Evolutionary conservation across 768 basidiomycete species (phyloP).

Genomic region (Suillus bovinus): DNA sequence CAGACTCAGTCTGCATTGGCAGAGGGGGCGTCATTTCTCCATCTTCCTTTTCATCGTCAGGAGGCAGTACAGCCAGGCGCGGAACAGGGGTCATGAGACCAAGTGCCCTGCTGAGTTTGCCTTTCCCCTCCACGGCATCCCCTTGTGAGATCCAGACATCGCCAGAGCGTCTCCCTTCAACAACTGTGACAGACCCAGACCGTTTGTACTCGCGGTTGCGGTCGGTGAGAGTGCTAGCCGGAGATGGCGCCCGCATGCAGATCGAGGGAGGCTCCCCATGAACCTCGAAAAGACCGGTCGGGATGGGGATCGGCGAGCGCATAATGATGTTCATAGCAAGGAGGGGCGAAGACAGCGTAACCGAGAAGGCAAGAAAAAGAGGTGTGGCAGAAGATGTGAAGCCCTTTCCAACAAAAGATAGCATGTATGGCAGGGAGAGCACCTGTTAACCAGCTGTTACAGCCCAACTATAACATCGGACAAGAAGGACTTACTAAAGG

Average conservation of each 20-base stretch:
- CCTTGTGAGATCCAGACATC: slow-evolving; percentile 76
- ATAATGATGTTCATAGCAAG: slow-evolving; percentile 61
- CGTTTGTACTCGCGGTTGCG: slow-evolving; percentile 51
- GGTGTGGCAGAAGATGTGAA: slow-evolving; percentile 39
- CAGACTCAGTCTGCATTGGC: slow-evolving; percentile 55
- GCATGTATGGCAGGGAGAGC: slow-evolving; percentile 64
- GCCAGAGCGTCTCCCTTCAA: slow-evolving; percentile 70
- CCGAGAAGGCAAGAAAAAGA: slow-evolving; percentile 58
- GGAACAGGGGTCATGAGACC: slow-evolving; percentile 65
- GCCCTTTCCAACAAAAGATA: slow-evolving; percentile 40
- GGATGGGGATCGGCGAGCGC: slow-evolving; percentile 65
- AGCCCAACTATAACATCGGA: background rate
- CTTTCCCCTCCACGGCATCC: slow-evolving; percentile 69
- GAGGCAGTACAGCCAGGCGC: slow-evolving; percentile 67
- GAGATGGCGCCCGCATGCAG: slow-evolving; percentile 45
- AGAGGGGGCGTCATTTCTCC: slow-evolving; percentile 55
- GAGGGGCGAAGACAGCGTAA: slow-evolving; percentile 69
- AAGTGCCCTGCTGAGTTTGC: slow-evolving; percentile 59
- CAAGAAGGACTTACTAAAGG: slow-evolving; percentile 54
- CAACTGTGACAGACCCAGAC: slow-evolving; percentile 61
- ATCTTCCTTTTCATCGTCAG: slow-evolving; percentile 42
- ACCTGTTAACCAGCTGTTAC: slow-evolving; percentile 36
- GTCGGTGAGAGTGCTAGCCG: slow-evolving; percentile 34
- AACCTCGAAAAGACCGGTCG: slow-evolving; percentile 61
- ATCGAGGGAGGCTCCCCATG: slow-evolving; percentile 43